phyloP scores from a whole-genome alignment of 2,329 filamentous ascomycete species.

The Paraphaeosphaeria sporulosa region DNA sequence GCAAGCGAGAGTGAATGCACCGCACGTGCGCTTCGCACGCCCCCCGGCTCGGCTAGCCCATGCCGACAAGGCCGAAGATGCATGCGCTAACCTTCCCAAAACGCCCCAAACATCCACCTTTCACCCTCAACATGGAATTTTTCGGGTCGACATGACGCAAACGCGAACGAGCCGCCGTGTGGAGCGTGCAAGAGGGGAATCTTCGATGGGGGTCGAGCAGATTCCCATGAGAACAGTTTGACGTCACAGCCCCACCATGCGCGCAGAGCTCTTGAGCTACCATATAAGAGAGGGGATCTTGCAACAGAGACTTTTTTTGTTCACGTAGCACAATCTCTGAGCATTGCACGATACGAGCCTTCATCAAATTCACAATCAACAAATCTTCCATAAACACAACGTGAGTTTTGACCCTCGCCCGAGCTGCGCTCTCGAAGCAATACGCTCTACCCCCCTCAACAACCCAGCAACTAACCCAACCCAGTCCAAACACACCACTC shows the following conservation, averaged over 20 bases:
- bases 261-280: not conserved
- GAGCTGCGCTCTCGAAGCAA: not conserved
- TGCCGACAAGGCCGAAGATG: not conserved
- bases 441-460: not conserved
- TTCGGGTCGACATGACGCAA: not conserved
- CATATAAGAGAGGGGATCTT: slow-evolving; percentile 11
- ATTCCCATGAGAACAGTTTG: slow-evolving; percentile 12
- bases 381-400: not conserved
- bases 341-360: not conserved
- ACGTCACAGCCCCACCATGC: slow-evolving; percentile 21
- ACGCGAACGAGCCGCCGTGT: not conserved
- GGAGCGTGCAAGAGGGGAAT: slow-evolving; percentile 15
- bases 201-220: slow-evolving; percentile 17
- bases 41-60: too few species aligned
- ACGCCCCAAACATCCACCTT: not conserved
- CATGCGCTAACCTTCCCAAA: not conserved
- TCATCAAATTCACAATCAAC: not conserved
- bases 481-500: slow-evolving; percentile 12
- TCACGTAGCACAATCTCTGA: not conserved
- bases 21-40: not conserved
- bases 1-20: not conserved
- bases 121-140: not conserved
- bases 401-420: not conserved
- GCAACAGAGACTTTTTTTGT: slow-evolving; percentile 3
- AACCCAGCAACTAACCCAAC: slow-evolving; percentile 13